Conservation (phyloP, 768 basidiomycete genomes). For the Phlegmacium glaucopus region DNA sequence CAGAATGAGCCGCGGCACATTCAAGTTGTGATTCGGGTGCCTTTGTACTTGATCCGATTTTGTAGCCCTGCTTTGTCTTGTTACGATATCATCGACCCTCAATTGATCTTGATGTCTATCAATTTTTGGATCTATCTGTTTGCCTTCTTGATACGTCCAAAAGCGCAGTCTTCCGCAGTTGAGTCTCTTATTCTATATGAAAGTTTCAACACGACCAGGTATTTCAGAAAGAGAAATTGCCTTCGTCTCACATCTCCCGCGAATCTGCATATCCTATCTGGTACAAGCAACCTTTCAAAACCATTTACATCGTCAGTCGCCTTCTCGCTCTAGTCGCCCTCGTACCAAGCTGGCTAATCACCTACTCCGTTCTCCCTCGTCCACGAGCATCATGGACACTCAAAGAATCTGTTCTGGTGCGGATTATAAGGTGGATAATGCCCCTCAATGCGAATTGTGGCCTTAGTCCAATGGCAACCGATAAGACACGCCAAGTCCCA, state of each 20-base stretch:
- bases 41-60: too few relatives aligned
- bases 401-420: slow-evolving; percentile 14
- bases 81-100: too few relatives aligned
- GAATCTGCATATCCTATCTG: not conserved
- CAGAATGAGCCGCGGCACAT: too few relatives aligned
- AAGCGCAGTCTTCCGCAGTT: too few relatives aligned
- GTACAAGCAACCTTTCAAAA: not conserved
- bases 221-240: not conserved
- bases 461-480: slow-evolving; percentile 1
- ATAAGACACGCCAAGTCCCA: slow-evolving; percentile 19
- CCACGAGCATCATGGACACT: slow-evolving; percentile 22
- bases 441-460: slow-evolving; percentile 14
- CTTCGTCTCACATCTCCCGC: not conserved
- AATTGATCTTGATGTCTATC: too few relatives aligned
- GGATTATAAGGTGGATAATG: slow-evolving; percentile 20
- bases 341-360: slow-evolving; percentile 15
- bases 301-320: slow-evolving; percentile 5
- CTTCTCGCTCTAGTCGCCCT: slow-evolving; percentile 9
- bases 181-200: not conserved
- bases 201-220: not conserved
- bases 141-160: too few relatives aligned
- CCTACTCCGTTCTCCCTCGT: slow-evolving; percentile 11
- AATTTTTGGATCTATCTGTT: too few relatives aligned
- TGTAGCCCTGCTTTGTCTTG: too few relatives aligned
- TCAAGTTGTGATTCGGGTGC: too few relatives aligned